Conservation (phyloP, 176 grass and related monocot genomes). For the Cocos nucifera region DNA sequence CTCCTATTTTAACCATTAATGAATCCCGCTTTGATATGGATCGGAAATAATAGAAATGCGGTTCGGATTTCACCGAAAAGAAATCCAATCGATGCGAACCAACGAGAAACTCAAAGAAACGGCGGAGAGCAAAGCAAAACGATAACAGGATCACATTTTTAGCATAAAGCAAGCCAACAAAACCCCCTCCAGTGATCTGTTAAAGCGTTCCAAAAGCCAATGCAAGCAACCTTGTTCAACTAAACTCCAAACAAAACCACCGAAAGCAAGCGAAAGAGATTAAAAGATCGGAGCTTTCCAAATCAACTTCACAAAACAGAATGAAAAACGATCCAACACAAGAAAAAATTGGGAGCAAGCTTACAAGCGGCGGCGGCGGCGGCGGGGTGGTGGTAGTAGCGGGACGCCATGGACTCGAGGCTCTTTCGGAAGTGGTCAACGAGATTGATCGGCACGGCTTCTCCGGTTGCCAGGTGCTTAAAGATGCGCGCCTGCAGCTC, state of each 20-base stretch:
- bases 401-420: constrained; percentile 43
- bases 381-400: constrained; percentile 44
- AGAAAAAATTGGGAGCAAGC: not conserved
- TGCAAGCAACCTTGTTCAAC: no score
- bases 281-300: constrained; percentile 19
- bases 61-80: no score
- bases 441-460: constrained; percentile 72
- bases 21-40: no score
- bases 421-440: constrained; percentile 57
- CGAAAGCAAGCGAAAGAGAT: not conserved
- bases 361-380: constrained; percentile 20
- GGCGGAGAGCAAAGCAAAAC: no score
- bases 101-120: no score
- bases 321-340: constrained; percentile 1
- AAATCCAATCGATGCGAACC: no score
- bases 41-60: no score
- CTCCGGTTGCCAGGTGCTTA: constrained; percentile 84
- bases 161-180: no score
- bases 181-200: no score
- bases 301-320: not conserved
- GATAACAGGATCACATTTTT: no score
- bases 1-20: not conserved
- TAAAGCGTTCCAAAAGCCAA: no score
- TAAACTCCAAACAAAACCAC: no score
- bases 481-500: constrained; percentile 81